Percentiles rank a stretch among this genome's conserved stretches.
Evolutionary conservation across 2,329 filamentous ascomycete genomes (phyloP).

Genomic region (Chaetoscypha palmicola): DNA sequence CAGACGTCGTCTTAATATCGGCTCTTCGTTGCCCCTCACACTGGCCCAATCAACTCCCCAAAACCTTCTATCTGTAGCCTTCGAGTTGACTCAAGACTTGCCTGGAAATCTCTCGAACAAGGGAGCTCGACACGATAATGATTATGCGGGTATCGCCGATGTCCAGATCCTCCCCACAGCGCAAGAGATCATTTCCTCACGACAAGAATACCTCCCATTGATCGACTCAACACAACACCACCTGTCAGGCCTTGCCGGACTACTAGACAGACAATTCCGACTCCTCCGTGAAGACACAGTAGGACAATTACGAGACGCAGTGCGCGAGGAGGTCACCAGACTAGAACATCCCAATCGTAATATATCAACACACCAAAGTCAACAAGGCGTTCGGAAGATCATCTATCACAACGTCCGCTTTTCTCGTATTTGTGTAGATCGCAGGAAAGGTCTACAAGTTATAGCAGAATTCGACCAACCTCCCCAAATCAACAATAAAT

Average conservation of each 20-base stretch:
- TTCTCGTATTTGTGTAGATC: conserved; percentile 16
- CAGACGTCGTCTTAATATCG: conserved; percentile 23
- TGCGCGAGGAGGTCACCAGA: conserved; percentile 34
- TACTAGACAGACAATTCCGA: conserved; percentile 49
- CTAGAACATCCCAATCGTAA: conserved; percentile 31
- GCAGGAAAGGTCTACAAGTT: conserved; percentile 38
- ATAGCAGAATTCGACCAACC: conserved; percentile 42
- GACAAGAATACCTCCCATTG: conserved; percentile 40
- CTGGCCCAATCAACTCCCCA: conserved; percentile 9
- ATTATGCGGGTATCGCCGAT: conserved; percentile 38
- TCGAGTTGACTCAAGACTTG: conserved; percentile 24
- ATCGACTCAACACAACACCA: conserved; percentile 37
- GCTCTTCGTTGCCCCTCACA: conserved; percentile 20
- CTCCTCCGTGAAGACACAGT: conserved; percentile 49
- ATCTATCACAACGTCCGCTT: conserved; percentile 20
- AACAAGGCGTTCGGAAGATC: conserved; percentile 32
- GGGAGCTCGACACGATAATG: conserved; percentile 42
- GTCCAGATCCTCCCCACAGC: conserved; percentile 45
- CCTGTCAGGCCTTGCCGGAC: conserved; percentile 38
- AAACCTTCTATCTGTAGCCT: conserved; percentile 15
- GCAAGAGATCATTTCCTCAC: conserved; percentile 38
- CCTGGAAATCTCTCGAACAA: conserved; percentile 30
- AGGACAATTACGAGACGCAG: conserved; percentile 44
- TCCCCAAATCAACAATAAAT: conserved; percentile 19
- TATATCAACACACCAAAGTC: conserved; percentile 32